Conservation (phyloP, 495 filamentous ascomycete genomes). For the Lophium mytilinum region DNA sequence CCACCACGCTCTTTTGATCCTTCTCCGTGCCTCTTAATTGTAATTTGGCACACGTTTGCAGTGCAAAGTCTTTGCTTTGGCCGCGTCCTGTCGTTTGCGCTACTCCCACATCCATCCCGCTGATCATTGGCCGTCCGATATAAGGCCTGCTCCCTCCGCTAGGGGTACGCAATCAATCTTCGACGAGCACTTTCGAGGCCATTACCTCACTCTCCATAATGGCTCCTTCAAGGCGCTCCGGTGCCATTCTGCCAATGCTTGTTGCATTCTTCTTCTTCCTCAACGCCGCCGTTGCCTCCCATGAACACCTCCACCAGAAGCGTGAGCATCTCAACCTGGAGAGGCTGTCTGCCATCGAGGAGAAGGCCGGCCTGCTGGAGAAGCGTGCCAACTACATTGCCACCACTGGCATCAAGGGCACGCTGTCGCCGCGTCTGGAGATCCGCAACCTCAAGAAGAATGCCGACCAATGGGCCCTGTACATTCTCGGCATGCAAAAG, state of each 20-base stretch:
- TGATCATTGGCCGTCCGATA: no score
- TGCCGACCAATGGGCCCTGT: conserved; percentile 49
- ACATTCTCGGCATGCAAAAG: conserved; percentile 46
- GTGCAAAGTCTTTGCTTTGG: no score
- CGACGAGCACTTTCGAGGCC: no score
- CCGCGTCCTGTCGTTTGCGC: no score
- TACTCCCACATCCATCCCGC: no score
- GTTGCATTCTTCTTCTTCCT: not conserved
- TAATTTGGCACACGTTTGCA: no score
- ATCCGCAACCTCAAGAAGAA: conserved; percentile 51
- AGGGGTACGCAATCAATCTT: no score
- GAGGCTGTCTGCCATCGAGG: not conserved
- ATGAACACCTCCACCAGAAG: not conserved
- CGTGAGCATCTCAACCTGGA: not conserved
- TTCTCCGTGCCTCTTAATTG: no score
- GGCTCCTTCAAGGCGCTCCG: not conserved
- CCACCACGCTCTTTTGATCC: no score
- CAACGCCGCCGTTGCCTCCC: not conserved
- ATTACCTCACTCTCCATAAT: not conserved
- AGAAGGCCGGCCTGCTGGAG: not conserved
- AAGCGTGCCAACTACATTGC: conserved; percentile 1
- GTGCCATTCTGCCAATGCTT: not conserved
- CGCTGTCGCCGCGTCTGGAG: conserved; percentile 36
- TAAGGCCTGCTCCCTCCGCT: no score
- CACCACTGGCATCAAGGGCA: conserved; percentile 21